Evolutionary conservation across 257 asterid genomes (phyloP).

Genomic region (Gardenia jasminoides): DNA sequence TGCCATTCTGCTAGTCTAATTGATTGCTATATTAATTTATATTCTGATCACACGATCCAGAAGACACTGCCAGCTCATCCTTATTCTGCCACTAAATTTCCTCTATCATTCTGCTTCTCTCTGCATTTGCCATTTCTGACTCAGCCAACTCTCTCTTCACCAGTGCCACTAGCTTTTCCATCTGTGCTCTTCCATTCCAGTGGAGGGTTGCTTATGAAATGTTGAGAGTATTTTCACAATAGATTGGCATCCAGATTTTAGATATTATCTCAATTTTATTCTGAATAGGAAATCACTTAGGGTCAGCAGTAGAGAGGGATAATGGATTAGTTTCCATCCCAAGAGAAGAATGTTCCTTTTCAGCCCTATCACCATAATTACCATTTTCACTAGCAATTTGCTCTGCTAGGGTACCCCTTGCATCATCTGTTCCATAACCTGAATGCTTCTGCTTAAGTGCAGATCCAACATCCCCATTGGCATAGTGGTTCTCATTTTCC

Average conservation of each 20-base stretch:
- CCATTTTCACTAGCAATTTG: conserved; percentile 24
- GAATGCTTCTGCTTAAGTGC: conserved; percentile 27
- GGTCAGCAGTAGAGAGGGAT: conserved; percentile 19
- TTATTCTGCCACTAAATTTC: neutral
- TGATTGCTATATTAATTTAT: neutral
- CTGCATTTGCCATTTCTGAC: no score
- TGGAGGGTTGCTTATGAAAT: neutral
- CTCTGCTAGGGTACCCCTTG: conserved; percentile 13
- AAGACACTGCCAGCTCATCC: neutral
- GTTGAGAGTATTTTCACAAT: neutral
- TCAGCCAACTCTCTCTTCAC: neutral
- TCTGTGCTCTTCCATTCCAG: neutral
- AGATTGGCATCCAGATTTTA: neutral
- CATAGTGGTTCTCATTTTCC: conserved; percentile 15
- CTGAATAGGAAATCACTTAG: conserved; percentile 25
- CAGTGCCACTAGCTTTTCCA: neutral
- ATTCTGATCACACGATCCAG: neutral
- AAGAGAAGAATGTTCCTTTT: conserved; percentile 27
- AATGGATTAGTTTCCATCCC: conserved; percentile 41
- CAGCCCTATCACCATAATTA: conserved; percentile 5
- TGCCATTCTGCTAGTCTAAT: neutral
- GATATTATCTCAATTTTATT: neutral
- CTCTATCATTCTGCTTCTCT: neutral
- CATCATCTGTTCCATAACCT: conserved; percentile 20
- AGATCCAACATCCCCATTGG: conserved; percentile 21